These are phyloP conservation scores for Casuarina cunninghamiana DNA, from an alignment of 306 rosid genomes.

Conservation along the genomic window DNA sequence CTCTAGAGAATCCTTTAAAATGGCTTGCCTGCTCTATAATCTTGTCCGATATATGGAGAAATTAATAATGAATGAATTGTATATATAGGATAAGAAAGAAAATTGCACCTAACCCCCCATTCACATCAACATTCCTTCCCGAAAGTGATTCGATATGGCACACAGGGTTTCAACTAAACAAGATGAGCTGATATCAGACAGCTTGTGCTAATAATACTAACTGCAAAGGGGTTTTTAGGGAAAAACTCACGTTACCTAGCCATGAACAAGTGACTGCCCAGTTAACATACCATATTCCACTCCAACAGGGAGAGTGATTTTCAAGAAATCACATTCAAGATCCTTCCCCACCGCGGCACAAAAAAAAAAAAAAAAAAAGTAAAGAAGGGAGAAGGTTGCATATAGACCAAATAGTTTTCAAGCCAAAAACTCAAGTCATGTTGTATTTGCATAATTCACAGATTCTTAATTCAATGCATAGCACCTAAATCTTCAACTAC, in stretches of 20 bases:
- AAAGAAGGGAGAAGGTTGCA: neutral
- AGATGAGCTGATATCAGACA: neutral
- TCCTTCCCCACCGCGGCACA: neutral
- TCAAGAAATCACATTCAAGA: neutral
- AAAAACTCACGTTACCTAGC: neutral
- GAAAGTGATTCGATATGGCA: neutral
- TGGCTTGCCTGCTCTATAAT: neutral
- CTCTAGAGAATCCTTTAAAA: neutral
- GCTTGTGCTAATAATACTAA: neutral
- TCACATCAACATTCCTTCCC: neutral
- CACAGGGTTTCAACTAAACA: neutral
- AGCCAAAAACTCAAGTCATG: neutral
- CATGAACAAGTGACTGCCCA: neutral
- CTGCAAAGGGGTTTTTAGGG: neutral
- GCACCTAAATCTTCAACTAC: neutral
- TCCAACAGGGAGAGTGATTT: neutral
- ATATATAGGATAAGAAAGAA: neutral
- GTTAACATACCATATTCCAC: neutral
- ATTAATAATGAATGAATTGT: neutral
- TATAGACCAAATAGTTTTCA: neutral
- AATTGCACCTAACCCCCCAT: constrained; percentile 3
- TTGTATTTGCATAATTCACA: neutral
- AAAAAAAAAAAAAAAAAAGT: too few relatives aligned
- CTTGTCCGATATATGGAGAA: neutral
- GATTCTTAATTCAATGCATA: constrained; percentile 1